Evolutionary conservation across 768 basidiomycete genomes (phyloP), one percentile per base, ranked within the genome.

Genomic region (Favolaschia claudopus): DNA sequence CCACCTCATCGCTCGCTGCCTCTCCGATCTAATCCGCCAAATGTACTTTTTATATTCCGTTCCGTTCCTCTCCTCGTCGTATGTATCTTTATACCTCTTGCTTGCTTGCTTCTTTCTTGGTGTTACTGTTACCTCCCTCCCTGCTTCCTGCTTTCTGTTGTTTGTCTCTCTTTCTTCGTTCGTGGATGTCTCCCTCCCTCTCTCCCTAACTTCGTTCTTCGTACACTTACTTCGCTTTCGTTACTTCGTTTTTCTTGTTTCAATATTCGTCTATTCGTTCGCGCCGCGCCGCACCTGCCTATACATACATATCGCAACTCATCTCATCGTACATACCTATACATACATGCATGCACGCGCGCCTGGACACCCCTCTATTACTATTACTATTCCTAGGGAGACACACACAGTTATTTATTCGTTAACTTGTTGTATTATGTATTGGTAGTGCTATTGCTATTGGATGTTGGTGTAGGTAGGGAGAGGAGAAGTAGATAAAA

Each of bases 341-440:
- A 43, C 40, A 22, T 12, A 43, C 40, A 43, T 22, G 24, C 40
- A 43, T 15, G 24, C 40, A 22, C 40, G 15, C 40, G 34, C n/a
- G 10, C 34, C n/a, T 36, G 12, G 34, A 10, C 34, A 10, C n/a
- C n/a, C 34, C 34, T 36, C n/a, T 10, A 36, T n/a, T n/a, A 36
- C 34, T 36, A 10, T 36, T 36, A n/a, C 34, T 10, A 36, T 10
- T 36, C n/a, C n/a, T n/a, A 14, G 22, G 12, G 12, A 10, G n/a
- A 36, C 10, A 13, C 22, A 27, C 20, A 22, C 43, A 42, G 28
- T 7, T 55, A 55, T 61, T 61, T 61, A 61, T 61, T 56, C 33
- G 15, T 19, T 55, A 61, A 61, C 53, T 55, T 61, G 59, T 61
- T 61, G 59, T 60, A 60, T n/a, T n/a, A n/a, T n/a, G n/a, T n/a